phyloP scores from a whole-genome alignment of 2,329 filamentous ascomycete species.

The Raffaelea arxii region DNA sequence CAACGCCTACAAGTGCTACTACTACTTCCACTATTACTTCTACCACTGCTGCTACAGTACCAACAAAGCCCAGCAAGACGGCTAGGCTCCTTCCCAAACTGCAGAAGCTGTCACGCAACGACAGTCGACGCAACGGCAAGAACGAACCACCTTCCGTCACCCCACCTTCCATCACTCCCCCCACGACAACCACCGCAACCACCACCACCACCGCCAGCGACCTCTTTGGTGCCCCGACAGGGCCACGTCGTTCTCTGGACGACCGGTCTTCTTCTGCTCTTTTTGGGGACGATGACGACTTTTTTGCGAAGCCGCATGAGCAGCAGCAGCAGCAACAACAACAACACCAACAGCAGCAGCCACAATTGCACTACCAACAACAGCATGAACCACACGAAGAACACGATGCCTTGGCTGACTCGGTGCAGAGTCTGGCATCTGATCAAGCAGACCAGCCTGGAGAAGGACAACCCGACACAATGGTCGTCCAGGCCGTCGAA shows the following conservation, averaged over 20 bases:
- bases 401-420: conserved; percentile 58
- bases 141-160: too few relatives aligned
- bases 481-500: conserved; percentile 87
- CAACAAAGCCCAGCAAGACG: conserved; percentile 3
- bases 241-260: conserved; percentile 60
- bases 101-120: conserved; percentile 10
- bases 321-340: not conserved
- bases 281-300: conserved; percentile 79
- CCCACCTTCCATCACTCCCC: not conserved
- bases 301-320: conserved; percentile 12
- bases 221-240: too few relatives aligned
- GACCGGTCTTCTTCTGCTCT: conserved; percentile 42
- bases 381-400: conserved; percentile 31
- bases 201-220: conserved; percentile 1
- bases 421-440: conserved; percentile 66
- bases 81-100: conserved; percentile 1
- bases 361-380: conserved; percentile 2
- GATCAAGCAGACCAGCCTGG: conserved; percentile 16
- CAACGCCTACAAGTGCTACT: too few relatives aligned
- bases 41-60: too few relatives aligned
- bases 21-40: too few relatives aligned
- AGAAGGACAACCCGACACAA: conserved; percentile 48
- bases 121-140: conserved; percentile 24
- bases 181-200: not conserved
- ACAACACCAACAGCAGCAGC: not conserved